These are phyloP conservation scores for Rhododendron henanense DNA, from an alignment of 148 eudicot species.

Conservation along the genomic window DNA sequence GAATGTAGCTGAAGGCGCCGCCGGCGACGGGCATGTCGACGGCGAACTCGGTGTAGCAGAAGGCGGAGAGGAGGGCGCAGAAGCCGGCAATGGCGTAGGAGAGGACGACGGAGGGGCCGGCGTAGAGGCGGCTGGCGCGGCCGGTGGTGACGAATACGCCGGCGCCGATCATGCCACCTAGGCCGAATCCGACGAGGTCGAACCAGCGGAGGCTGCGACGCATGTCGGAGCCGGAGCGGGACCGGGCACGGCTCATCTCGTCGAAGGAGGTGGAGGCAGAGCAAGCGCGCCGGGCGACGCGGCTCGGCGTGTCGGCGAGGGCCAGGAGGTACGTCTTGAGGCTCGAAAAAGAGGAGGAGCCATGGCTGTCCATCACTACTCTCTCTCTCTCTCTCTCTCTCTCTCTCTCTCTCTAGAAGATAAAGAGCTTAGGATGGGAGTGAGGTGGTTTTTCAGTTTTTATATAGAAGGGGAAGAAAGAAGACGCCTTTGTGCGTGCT, in stretches of 20 bases:
- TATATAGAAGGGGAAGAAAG: neutral
- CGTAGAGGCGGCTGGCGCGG: conserved; percentile 38
- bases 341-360: conserved; percentile 51
- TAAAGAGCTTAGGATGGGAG: neutral
- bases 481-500: too few relatives aligned
- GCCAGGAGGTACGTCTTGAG: conserved; percentile 51
- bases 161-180: conserved; percentile 98
- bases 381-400: conserved; percentile 7
- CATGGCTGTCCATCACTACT: conserved; percentile 6
- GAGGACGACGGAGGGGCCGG: conserved; percentile 77
- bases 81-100: conserved; percentile 97
- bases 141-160: conserved; percentile 94
- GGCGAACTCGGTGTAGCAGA: conserved; percentile 96
- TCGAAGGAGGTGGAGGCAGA: conserved; percentile 58
- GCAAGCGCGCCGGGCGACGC: conserved; percentile 52
- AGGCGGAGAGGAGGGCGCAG: conserved; percentile 84
- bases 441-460: neutral
- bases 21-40: conserved; percentile 96
- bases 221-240: conserved; percentile 57
- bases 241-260: conserved; percentile 46
- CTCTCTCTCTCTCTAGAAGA: neutral
- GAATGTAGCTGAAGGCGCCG: conserved; percentile 91
- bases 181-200: conserved; percentile 69
- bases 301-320: conserved; percentile 54
- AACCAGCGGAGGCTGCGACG: conserved; percentile 59